Evolutionary conservation across 2,329 filamentous ascomycete species (phyloP).

Genomic region (Ophiostoma montium): DNA sequence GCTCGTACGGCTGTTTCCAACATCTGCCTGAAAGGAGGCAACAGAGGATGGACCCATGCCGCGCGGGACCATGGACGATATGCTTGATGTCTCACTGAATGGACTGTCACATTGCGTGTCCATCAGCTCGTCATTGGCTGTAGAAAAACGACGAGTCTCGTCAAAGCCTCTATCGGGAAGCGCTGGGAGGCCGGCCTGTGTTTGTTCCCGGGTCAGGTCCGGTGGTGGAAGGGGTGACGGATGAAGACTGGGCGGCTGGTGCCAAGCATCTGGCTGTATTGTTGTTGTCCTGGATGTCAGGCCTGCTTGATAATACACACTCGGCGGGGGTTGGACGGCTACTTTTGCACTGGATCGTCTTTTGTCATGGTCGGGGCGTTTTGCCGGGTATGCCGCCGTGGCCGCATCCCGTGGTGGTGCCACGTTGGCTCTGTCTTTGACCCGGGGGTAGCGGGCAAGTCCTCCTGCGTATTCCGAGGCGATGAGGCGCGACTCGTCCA

Average conservation of each 20-base stretch:
- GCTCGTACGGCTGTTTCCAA: conserved; percentile 14
- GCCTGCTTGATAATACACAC: no score
- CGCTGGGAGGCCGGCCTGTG: background rate
- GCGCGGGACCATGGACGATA: conserved; percentile 25
- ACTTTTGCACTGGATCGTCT: background rate
- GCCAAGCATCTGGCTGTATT: no score
- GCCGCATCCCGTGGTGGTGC: conserved; percentile 10
- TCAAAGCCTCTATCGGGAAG: background rate
- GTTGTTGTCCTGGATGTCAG: no score
- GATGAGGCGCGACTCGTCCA: conserved; percentile 80
- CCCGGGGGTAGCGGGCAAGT: conserved; percentile 49
- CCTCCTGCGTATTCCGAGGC: conserved; percentile 83
- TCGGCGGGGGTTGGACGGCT: no score
- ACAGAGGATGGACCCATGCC: conserved; percentile 20
- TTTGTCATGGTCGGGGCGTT: conserved; percentile 7
- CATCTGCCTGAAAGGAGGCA: conserved; percentile 12
- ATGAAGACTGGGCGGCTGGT: no score
- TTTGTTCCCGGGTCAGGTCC: background rate
- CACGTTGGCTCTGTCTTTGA: conserved; percentile 26
- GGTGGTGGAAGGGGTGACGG: background rate
- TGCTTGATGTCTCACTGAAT: conserved; percentile 24
- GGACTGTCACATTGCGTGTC: conserved; percentile 17
- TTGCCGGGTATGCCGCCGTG: background rate
- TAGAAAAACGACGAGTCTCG: conserved; percentile 1
- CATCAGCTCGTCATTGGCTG: conserved; percentile 15